Evolutionary conservation across 306 rosid species (phyloP).

Genomic region (Urtica urens): DNA sequence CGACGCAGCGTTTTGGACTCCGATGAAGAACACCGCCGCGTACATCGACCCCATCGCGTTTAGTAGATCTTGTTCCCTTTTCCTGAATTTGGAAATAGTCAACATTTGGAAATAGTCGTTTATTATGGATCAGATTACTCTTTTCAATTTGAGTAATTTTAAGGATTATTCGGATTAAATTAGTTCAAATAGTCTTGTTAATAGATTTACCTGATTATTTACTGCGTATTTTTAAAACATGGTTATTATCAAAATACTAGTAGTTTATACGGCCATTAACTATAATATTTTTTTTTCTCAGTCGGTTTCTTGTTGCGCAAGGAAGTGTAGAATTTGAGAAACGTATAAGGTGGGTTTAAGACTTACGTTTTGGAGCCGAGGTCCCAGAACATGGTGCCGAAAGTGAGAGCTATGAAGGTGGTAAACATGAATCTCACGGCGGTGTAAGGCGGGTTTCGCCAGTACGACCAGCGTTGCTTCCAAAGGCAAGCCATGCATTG

Average conservation of each 20-base stretch:
- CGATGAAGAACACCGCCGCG: conserved; percentile 31
- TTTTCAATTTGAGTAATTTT: too few species aligned
- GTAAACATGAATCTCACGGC: conserved; percentile 33
- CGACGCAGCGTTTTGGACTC: conserved; percentile 29
- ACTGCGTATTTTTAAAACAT: too few species aligned
- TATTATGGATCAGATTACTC: too few species aligned
- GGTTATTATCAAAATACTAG: too few species aligned
- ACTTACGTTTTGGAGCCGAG: conserved; percentile 23
- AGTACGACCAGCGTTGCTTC: conserved; percentile 35
- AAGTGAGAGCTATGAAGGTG: conserved; percentile 17
- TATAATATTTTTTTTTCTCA: too few species aligned
- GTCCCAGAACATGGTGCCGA: conserved; percentile 34
- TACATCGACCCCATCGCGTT: conserved; percentile 36
- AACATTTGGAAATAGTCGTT: too few species aligned
- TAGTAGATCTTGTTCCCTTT: conserved; percentile 20
- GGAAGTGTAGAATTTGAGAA: background rate
- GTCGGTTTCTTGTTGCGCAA: background rate
- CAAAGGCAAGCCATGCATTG: conserved; percentile 38
- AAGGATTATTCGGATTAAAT: too few species aligned
- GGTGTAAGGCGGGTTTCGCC: conserved; percentile 37
- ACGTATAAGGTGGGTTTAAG: background rate
- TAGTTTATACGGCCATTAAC: too few species aligned
- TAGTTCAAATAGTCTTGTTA: too few species aligned
- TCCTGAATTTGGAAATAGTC: conserved; percentile 3
- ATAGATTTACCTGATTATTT: too few species aligned